Conservation (phyloP, 2,329 filamentous ascomycete genomes). For the Pseudogymnoascus sp. region DNA sequence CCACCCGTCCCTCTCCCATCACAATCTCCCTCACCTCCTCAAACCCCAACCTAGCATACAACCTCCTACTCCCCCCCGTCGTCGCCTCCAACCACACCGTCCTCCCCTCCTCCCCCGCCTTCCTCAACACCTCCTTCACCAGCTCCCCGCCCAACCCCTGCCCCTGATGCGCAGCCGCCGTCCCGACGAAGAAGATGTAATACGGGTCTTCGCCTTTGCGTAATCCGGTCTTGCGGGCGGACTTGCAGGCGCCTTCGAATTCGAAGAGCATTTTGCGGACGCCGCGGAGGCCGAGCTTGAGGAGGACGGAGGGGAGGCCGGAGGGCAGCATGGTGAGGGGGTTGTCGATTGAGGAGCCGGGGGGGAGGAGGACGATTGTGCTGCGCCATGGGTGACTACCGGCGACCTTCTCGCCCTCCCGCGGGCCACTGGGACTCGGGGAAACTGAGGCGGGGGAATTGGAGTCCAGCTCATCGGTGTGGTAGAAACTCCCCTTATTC, state of each 20-base stretch:
- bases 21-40: constrained; percentile 14
- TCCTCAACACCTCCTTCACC: constrained; percentile 14
- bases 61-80: constrained; percentile 11
- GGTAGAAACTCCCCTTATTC: constrained; percentile 16
- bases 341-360: constrained; percentile 16
- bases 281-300: constrained; percentile 16
- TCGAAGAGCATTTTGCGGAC: constrained; percentile 16
- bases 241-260: background rate
- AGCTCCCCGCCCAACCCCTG: constrained; percentile 14
- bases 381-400: constrained; percentile 11
- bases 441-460: too few relatives aligned
- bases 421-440: too few relatives aligned
- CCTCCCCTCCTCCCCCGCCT: constrained; percentile 11
- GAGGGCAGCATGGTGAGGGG: constrained; percentile 14
- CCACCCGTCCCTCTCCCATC: constrained; percentile 16
- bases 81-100: constrained; percentile 20
- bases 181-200: constrained; percentile 21
- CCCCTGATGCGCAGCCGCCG: constrained; percentile 8
- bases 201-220: constrained; percentile 13
- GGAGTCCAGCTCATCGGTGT: background rate
- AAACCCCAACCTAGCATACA: constrained; percentile 19
- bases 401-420: too few relatives aligned
- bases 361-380: constrained; percentile 16
- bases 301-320: constrained; percentile 15
- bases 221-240: background rate